These are phyloP conservation scores for Syncephalastrum sp. DNA, from an alignment of 371 early-diverging fungal genomes.

Conservation along the genomic window DNA sequence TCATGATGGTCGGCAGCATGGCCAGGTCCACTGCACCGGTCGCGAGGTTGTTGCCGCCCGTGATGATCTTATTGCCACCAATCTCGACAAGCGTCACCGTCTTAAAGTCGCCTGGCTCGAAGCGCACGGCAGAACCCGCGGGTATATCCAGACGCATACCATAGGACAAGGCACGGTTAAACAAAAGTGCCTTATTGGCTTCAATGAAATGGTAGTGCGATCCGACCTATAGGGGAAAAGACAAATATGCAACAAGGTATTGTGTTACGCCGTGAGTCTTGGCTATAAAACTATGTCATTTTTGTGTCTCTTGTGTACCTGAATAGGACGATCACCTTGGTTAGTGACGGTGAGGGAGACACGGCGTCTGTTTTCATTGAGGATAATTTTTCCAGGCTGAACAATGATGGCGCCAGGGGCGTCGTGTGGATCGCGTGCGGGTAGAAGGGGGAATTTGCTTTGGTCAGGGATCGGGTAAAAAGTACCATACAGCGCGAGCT, in stretches of 20 bases:
- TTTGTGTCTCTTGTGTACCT: conserved; percentile 47
- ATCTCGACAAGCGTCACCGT: conserved; percentile 80
- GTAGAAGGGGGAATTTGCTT: conserved; percentile 52
- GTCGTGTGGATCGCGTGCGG: conserved; percentile 34
- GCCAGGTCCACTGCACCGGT: conserved; percentile 65
- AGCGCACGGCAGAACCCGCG: conserved; percentile 74
- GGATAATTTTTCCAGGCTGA: conserved; percentile 57
- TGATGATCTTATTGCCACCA: conserved; percentile 76
- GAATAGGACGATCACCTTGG: conserved; percentile 89
- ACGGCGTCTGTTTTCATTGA: conserved; percentile 72
- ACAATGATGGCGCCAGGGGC: conserved; percentile 67
- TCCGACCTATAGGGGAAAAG: conserved; percentile 59
- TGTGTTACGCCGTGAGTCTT: conserved; percentile 1
- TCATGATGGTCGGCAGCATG: conserved; percentile 45
- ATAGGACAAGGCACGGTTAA: conserved; percentile 83
- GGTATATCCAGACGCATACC: conserved; percentile 89
- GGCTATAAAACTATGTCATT: background rate
- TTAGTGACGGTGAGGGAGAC: conserved; percentile 76
- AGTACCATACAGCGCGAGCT: conserved; percentile 82
- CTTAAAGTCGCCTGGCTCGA: conserved; percentile 84
- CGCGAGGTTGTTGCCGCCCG: conserved; percentile 84
- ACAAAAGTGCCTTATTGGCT: conserved; percentile 71
- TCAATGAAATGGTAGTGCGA: conserved; percentile 95
- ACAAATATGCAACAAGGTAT: conserved; percentile 1
- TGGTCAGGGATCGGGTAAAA: conserved; percentile 76